Evolutionary conservation across 176 grass and related monocot species (phyloP).

Genomic region (Juncus effusus): DNA sequence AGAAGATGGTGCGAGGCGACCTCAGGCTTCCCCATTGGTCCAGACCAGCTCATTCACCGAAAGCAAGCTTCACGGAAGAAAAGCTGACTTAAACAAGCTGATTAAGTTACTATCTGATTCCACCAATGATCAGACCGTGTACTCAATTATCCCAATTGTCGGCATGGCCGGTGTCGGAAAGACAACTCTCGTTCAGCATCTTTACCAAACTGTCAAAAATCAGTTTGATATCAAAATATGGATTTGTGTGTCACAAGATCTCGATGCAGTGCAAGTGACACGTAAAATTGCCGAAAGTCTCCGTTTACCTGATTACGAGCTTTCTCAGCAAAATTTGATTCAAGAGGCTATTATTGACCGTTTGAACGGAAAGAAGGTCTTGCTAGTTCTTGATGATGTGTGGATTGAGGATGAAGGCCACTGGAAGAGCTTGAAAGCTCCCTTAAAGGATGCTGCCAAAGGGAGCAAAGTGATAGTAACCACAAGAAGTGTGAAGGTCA

Average conservation of each 20-base stretch:
- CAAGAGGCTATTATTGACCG: constrained; percentile 24
- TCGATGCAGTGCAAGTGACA: constrained; percentile 8
- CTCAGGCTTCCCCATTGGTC: not conserved
- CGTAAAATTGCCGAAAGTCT: constrained; percentile 14
- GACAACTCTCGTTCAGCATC: constrained; percentile 36
- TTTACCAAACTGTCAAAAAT: not conserved
- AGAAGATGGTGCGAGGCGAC: constrained; percentile 6
- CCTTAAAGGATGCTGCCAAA: constrained; percentile 10
- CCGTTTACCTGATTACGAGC: not conserved
- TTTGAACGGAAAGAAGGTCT: constrained; percentile 30
- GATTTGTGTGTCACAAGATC: constrained; percentile 33
- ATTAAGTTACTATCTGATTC: constrained; percentile 12
- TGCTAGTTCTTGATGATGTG: constrained; percentile 53
- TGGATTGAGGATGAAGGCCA: constrained; percentile 34
- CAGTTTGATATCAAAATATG: constrained; percentile 26
- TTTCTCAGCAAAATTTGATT: constrained; percentile 23
- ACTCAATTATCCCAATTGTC: constrained; percentile 26
- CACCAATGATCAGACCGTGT: not conserved
- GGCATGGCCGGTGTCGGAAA: constrained; percentile 48
- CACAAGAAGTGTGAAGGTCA: constrained; percentile 34
- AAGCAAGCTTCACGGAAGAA: constrained; percentile 14
- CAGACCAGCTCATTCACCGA: constrained; percentile 23
- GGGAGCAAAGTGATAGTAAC: constrained; percentile 40
- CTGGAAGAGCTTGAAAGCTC: constrained; percentile 29
- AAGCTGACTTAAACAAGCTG: constrained; percentile 17